Evolutionary conservation across 2,329 filamentous ascomycete genomes (phyloP).

Genomic region (Fusarium chaquense): DNA sequence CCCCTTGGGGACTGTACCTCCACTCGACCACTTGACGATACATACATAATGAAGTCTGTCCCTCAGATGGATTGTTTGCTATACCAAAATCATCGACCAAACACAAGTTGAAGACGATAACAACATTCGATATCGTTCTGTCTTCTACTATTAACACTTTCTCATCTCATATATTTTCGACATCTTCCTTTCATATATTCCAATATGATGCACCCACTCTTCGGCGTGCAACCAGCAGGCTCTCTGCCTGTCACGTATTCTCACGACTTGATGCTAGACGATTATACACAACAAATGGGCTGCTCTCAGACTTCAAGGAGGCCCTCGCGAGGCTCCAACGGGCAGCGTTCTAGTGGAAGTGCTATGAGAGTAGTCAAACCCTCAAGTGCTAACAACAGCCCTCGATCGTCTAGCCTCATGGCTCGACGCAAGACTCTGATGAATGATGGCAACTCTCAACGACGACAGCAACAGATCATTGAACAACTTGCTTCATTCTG

Average conservation of each 20-base stretch:
- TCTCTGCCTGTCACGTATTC: slow-evolving; percentile 45
- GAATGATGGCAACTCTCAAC: slow-evolving; percentile 61
- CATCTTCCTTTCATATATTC: background rate
- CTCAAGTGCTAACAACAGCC: slow-evolving; percentile 76
- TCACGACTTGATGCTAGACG: slow-evolving; percentile 62
- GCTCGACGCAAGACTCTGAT: slow-evolving; percentile 68
- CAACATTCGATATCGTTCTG: slow-evolving; percentile 2
- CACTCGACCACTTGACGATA: slow-evolving; percentile 32
- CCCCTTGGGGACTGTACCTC: slow-evolving; percentile 42
- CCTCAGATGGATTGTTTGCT: slow-evolving; percentile 26
- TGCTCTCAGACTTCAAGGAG: slow-evolving; percentile 61
- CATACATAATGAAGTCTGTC: slow-evolving; percentile 50
- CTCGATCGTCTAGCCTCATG: slow-evolving; percentile 64
- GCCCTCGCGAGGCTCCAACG: slow-evolving; percentile 62
- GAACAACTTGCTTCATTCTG: slow-evolving; percentile 55
- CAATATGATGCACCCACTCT: slow-evolving; percentile 52
- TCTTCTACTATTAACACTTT: background rate
- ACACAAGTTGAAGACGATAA: background rate
- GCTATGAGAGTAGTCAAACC: slow-evolving; percentile 74
- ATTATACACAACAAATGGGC: slow-evolving; percentile 64
- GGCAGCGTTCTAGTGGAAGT: slow-evolving; percentile 61
- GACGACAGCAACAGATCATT: slow-evolving; percentile 61
- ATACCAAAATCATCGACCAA: slow-evolving; percentile 9
- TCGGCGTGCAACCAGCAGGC: slow-evolving; percentile 44
- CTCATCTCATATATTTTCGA: background rate